Percentiles rank a stretch among this genome's conserved stretches.
phyloP scores from a whole-genome alignment of 192 early-diverging fungal species.

The Podochytrium sp. region DNA sequence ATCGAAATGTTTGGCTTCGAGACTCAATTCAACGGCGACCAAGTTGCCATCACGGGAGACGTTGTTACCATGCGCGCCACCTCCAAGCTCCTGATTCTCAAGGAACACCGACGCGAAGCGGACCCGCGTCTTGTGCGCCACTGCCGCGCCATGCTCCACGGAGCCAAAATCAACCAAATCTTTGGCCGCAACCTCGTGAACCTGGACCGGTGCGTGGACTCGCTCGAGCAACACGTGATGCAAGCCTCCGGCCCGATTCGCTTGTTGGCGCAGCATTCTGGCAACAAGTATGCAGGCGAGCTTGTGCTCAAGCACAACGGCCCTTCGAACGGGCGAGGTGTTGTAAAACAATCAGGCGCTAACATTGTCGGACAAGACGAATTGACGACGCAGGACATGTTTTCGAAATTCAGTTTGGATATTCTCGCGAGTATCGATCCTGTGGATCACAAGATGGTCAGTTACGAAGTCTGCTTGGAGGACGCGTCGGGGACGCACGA shows the following conservation, averaged over 20 bases:
- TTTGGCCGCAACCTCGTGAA: not conserved
- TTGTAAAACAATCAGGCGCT: not conserved
- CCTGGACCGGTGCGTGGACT: not conserved
- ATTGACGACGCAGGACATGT: not conserved
- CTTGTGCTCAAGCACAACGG: not conserved
- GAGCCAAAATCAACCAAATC: not conserved
- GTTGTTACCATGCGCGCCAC: not conserved
- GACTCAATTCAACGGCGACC: not conserved
- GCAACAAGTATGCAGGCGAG: not conserved
- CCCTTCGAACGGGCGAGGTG: not conserved
- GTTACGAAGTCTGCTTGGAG: not conserved
- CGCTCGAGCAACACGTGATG: not conserved
- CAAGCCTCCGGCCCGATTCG: not conserved
- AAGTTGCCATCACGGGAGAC: not conserved
- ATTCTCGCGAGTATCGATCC: slow-evolving; percentile 4
- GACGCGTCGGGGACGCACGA: not conserved
- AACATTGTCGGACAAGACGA: not conserved
- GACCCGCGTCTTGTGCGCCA: not conserved
- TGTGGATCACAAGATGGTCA: not conserved
- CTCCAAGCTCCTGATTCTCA: not conserved
- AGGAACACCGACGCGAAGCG: not conserved
- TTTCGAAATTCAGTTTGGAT: not conserved
- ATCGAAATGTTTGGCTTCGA: not conserved
- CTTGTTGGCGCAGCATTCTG: not conserved
- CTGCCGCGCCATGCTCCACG: slow-evolving; percentile 10